These are phyloP conservation scores for Pulveroboletus ravenelii DNA, from an alignment of 768 basidiomycete species.

Conservation along the genomic window DNA sequence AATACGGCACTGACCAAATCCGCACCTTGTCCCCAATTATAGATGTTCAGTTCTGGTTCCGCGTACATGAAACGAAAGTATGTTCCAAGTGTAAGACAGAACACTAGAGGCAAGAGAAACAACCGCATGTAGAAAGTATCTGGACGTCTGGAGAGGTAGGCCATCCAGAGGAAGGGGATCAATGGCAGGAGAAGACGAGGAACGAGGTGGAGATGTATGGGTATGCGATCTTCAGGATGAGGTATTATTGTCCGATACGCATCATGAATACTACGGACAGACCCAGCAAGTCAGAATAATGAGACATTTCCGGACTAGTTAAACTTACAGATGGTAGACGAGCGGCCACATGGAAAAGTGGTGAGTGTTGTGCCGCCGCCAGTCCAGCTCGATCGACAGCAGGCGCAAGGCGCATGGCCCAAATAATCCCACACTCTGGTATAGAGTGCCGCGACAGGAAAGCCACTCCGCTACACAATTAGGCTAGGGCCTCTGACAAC, in stretches of 20 bases:
- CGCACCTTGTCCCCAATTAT: slow-evolving; percentile 71
- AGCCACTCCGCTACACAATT: no score
- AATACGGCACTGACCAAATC: slow-evolving; percentile 1
- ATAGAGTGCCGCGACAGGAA: no score
- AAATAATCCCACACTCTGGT: background rate
- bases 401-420: background rate
- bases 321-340: slow-evolving; percentile 10
- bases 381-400: background rate
- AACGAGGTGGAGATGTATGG: slow-evolving; percentile 39
- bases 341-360: slow-evolving; percentile 12
- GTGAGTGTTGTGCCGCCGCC: background rate
- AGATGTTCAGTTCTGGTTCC: slow-evolving; percentile 52
- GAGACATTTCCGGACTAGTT: background rate
- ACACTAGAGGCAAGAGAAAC: slow-evolving; percentile 53
- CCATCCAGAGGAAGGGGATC: slow-evolving; percentile 60
- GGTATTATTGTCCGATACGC: slow-evolving; percentile 50
- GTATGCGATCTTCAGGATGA: slow-evolving; percentile 46
- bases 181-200: slow-evolving; percentile 36
- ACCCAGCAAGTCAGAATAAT: background rate
- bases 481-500: no score
- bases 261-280: slow-evolving; percentile 18
- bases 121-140: slow-evolving; percentile 61
- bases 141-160: slow-evolving; percentile 64
- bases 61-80: slow-evolving; percentile 56
- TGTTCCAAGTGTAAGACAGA: slow-evolving; percentile 45